Evolutionary conservation across 352 stramenopile species (phyloP).

Genomic region (Thalassiosira mediterranea): DNA sequence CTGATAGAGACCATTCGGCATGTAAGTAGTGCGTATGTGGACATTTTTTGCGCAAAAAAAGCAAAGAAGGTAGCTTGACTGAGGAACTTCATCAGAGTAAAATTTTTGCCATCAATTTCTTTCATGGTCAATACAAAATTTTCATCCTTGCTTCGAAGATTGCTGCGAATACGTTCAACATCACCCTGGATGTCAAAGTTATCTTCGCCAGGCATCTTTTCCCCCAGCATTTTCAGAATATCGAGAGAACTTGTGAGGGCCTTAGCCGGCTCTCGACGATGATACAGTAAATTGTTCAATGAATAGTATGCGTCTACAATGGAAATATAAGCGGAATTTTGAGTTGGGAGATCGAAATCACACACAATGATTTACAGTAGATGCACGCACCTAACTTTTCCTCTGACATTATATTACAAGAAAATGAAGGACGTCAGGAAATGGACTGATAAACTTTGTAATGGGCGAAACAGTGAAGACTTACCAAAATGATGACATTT

Average conservation of each 20-base stretch:
- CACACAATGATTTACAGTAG: neutral
- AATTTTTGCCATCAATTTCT: neutral
- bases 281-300: neutral
- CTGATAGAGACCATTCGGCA: slow-evolving; percentile 6
- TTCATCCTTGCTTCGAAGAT: too few relatives aligned
- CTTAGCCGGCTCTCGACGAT: neutral
- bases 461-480: neutral
- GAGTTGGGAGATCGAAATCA: too few relatives aligned
- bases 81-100: neutral
- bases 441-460: too few relatives aligned
- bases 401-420: slow-evolving; percentile 3
- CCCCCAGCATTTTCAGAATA: neutral
- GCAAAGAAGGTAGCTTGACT: neutral
- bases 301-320: slow-evolving; percentile 5
- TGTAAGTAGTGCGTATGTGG: neutral
- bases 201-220: neutral
- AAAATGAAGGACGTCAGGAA: slow-evolving; percentile 3
- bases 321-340: too few relatives aligned
- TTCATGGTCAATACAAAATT: slow-evolving; percentile 9
- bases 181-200: neutral
- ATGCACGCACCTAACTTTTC: neutral
- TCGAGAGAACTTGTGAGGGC: neutral
- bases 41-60: neutral
- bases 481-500: neutral
- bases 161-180: neutral